Evolutionary conservation across 2,329 filamentous ascomycete genomes (phyloP).

Genomic region (Shiraia sp.): DNA sequence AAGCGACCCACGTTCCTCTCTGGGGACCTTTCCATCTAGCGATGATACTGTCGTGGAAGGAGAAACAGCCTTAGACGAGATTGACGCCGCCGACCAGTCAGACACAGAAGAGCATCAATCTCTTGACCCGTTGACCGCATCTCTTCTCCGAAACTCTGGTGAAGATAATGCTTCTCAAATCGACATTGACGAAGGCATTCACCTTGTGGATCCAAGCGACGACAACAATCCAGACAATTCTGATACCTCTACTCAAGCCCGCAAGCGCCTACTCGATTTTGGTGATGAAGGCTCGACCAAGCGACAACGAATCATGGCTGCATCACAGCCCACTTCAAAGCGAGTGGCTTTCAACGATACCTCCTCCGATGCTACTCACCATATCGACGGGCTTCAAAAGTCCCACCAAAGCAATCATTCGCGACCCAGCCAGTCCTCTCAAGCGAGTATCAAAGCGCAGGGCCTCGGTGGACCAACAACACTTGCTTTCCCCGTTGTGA

Average conservation of each 20-base stretch:
- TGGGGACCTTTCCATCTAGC: too few relatives aligned
- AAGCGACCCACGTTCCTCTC: too few relatives aligned
- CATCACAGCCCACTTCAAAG: conserved; percentile 8
- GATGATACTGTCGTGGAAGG: conserved; percentile 11
- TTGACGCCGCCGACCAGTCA: conserved; percentile 15
- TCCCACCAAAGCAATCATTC: conserved; percentile 8
- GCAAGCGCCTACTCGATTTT: conserved; percentile 25
- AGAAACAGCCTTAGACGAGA: conserved; percentile 31
- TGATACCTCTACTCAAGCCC: conserved; percentile 5
- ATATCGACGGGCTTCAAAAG: not conserved
- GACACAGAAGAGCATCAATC: conserved; percentile 28
- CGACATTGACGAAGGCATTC: conserved; percentile 22
- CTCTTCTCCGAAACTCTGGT: conserved; percentile 15
- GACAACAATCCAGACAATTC: conserved; percentile 9
- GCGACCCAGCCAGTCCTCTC: conserved; percentile 38
- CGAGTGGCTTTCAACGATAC: conserved; percentile 16
- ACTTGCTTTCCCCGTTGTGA: conserved; percentile 74
- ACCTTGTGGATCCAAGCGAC: conserved; percentile 19
- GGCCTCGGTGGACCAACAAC: conserved; percentile 46
- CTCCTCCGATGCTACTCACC: not conserved
- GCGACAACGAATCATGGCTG: conserved; percentile 16
- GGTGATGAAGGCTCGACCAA: conserved; percentile 12
- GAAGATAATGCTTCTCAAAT: conserved; percentile 8
- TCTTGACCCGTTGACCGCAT: conserved; percentile 38
- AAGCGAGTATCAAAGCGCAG: conserved; percentile 46